Base-by-base conservation (phyloP, 2,329 filamentous ascomycete genomes). In the Exserohilum turcica region DNA sequence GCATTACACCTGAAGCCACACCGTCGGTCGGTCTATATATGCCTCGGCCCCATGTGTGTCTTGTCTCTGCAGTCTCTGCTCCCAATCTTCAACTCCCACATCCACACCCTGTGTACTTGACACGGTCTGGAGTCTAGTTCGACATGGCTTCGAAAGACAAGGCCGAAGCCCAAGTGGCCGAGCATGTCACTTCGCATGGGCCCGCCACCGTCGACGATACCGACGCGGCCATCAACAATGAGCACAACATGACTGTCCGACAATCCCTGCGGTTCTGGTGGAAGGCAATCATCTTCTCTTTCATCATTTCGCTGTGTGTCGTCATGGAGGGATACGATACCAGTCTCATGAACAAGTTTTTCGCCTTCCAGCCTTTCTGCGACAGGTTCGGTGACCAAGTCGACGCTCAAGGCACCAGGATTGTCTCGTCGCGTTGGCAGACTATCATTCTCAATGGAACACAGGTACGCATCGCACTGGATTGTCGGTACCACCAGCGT, bases 301-400 rank as follows among this genome's bases (percentile, higher is more conserved):
- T 94, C 43, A 78, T 94, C 59, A 91, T 96, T 71, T 93, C 89
- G 9, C 91, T 89, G 0, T 91, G 88, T 71, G 92, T 95, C 68
- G 85, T 85, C 62, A 96, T 96, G 91, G 91, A 95, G 73, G 91
- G 90, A 13, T 94, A 91, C 76, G 90, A 95, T 70, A 81, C 92
- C 52, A 86, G 83, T 63, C 78, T 94, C 51, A 86, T 92, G 72
- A 90, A 87, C 78, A 91, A 91, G 73, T 90, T 92, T 66, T 91
- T 84, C 57, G 77, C 68, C 19, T 76, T 76, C 45, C 68, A 70
- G 12, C 65, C 72, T 3, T 79, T 79, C 70, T 70, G 75, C 40
- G 60, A 68, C 45, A 68, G 66, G 33, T 79, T 74, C 45, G 77
- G 77, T 21, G 67, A 71, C 37, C 63, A 71, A 5, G 59, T 62